Evolutionary conservation across 345 rosid species (phyloP).

Genomic region (Rhodamnia argentea): DNA sequence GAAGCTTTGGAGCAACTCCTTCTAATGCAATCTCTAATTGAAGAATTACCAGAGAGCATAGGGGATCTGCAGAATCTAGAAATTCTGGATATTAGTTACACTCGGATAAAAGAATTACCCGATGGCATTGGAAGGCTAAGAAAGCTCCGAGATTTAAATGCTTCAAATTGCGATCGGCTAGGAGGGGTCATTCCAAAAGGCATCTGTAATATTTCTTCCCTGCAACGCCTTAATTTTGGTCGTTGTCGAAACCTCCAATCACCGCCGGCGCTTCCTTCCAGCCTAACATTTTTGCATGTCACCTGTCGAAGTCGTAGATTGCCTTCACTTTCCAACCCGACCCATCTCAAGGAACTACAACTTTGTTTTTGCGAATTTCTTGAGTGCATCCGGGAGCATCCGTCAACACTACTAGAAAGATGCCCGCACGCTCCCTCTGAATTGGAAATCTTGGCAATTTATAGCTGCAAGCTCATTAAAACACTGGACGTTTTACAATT

Average conservation of each 20-base stretch:
- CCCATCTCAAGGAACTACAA: not conserved
- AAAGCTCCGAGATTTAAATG: not conserved
- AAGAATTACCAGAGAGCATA: no score
- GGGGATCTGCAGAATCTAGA: no score
- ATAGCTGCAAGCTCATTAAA: fast-evolving
- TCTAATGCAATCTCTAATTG: no score
- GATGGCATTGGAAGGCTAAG: not conserved
- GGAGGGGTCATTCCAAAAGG: not conserved
- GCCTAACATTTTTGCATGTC: not conserved
- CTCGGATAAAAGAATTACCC: not conserved
- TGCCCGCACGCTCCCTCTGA: no score
- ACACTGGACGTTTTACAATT: not conserved
- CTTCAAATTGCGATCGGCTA: fast-evolving
- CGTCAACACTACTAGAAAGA: not conserved
- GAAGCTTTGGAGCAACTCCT: no score
- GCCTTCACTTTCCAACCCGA: not conserved
- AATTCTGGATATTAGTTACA: no score
- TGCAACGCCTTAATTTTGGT: no score
- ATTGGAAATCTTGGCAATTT: not conserved
- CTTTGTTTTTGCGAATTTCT: fast-evolving
- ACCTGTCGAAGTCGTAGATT: not conserved
- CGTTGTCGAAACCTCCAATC: not conserved
- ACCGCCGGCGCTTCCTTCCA: not conserved
- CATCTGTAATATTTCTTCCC: no score
- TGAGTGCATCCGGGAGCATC: not conserved